Percentiles rank a stretch among this genome's conserved stretches.
phyloP scores from a whole-genome alignment of 1,139 yeast species.

The Arxiozyma slooffiae region DNA sequence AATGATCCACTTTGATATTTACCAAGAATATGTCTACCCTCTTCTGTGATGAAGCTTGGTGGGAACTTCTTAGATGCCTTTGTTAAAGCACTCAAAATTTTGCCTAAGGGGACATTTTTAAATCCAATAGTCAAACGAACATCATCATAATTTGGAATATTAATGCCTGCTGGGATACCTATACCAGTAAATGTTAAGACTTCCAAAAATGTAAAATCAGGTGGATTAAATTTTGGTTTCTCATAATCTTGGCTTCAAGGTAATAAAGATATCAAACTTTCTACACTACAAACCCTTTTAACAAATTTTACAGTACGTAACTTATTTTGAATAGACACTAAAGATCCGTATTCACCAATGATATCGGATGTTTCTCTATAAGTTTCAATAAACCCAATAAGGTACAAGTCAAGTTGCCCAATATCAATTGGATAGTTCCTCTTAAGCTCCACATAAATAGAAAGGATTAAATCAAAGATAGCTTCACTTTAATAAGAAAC shows the following conservation, averaged over 20 bases:
- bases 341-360: constrained; percentile 89
- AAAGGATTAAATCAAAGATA: constrained; percentile 58
- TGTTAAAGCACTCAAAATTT: constrained; percentile 68
- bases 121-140: constrained; percentile 75
- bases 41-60: constrained; percentile 51
- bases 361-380: constrained; percentile 88
- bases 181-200: constrained; percentile 83
- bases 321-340: constrained; percentile 85
- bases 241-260: constrained; percentile 75
- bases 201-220: constrained; percentile 83
- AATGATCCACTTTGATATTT: constrained; percentile 74
- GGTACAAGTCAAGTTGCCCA: constrained; percentile 37
- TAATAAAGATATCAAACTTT: constrained; percentile 49
- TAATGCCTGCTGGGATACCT: constrained; percentile 88
- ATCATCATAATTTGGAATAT: constrained; percentile 86
- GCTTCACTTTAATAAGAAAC: constrained; percentile 77
- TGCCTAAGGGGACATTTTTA: constrained; percentile 82
- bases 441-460: constrained; percentile 43
- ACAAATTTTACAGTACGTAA: constrained; percentile 77
- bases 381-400: constrained; percentile 84
- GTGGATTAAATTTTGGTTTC: constrained; percentile 79
- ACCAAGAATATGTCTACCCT: constrained; percentile 48
- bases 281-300: constrained; percentile 56
- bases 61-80: constrained; percentile 46
- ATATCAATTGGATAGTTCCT: constrained; percentile 43